Evolutionary conservation across 805 yeast species (phyloP).

Genomic region (Priceomyces fermenticarens): DNA sequence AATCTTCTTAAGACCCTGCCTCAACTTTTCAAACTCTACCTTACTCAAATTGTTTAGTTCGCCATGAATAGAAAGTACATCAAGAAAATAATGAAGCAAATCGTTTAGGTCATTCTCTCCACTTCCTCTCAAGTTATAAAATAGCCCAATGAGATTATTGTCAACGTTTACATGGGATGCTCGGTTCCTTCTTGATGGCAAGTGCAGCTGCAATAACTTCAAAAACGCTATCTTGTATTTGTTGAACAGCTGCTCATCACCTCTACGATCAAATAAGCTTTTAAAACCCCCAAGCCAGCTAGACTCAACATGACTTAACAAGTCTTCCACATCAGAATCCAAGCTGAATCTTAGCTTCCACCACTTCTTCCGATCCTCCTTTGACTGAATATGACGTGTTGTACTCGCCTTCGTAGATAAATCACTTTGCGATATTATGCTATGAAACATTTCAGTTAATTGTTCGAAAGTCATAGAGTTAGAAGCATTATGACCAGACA

Average conservation of each 20-base stretch:
- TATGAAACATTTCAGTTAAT: conserved; percentile 25
- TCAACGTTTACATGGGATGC: conserved; percentile 11
- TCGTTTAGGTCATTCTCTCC: conserved; percentile 51
- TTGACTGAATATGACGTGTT: conserved; percentile 50
- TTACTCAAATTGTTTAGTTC: conserved; percentile 65
- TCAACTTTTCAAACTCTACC: conserved; percentile 55
- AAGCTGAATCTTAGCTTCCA: conserved; percentile 67
- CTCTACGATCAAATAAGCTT: conserved; percentile 51
- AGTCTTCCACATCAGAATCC: conserved; percentile 51
- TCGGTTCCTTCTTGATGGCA: conserved; percentile 11
- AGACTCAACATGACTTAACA: conserved; percentile 58
- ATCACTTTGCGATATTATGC: conserved; percentile 62
- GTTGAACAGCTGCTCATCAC: conserved; percentile 17
- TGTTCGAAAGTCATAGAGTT: conserved; percentile 36
- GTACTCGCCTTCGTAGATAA: conserved; percentile 52
- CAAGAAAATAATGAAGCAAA: conserved; percentile 59
- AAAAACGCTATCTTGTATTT: conserved; percentile 18
- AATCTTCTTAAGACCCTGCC: conserved; percentile 48
- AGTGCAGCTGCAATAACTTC: conserved; percentile 9
- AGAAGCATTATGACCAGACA: conserved; percentile 43
- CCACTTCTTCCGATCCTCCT: conserved; percentile 68
- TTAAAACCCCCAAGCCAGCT: conserved; percentile 78
- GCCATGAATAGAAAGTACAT: conserved; percentile 59
- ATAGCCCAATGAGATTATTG: conserved; percentile 17
- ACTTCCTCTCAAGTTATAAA: conserved; percentile 13